These are phyloP conservation scores for Crucibulum laeve DNA, from an alignment of 768 basidiomycete species.

Conservation along the genomic window DNA sequence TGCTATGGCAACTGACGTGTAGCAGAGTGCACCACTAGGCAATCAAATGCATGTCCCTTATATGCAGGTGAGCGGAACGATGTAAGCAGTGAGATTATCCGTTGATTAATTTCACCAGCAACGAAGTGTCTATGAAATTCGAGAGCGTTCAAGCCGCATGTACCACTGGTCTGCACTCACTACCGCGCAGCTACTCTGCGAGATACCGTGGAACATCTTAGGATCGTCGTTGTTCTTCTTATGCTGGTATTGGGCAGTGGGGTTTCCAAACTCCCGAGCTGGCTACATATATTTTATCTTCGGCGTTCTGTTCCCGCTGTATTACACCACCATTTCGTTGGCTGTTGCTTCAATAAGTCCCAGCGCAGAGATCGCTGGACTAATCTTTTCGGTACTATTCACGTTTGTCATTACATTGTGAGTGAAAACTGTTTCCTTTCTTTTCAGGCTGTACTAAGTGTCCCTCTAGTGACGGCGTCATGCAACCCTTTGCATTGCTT, in stretches of 20 bases:
- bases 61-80: conserved; percentile 28
- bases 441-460: conserved; percentile 6
- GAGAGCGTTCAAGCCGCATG: conserved; percentile 61
- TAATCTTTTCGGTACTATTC: conserved; percentile 56
- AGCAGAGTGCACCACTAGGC: conserved; percentile 43
- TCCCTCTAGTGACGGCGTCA: conserved; percentile 49
- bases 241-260: conserved; percentile 75
- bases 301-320: conserved; percentile 55
- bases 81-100: neutral
- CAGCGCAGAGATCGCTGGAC: conserved; percentile 52
- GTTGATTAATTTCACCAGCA: conserved; percentile 18
- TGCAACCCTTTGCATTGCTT: conserved; percentile 59
- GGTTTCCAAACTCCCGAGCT: conserved; percentile 46
- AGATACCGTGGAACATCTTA: conserved; percentile 63
- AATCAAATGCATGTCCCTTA: conserved; percentile 65
- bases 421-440: conserved; percentile 16
- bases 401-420: conserved; percentile 64
- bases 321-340: conserved; percentile 61
- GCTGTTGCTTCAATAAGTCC: conserved; percentile 60
- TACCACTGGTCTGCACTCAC: conserved; percentile 62
- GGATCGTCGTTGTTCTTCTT: conserved; percentile 60
- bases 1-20: neutral
- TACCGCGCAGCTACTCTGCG: conserved; percentile 50
- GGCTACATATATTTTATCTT: conserved; percentile 58
- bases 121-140: conserved; percentile 63